These are phyloP conservation scores for Pichia cabralensis DNA, from an alignment of 805 yeast genomes.

Conservation along the genomic window DNA sequence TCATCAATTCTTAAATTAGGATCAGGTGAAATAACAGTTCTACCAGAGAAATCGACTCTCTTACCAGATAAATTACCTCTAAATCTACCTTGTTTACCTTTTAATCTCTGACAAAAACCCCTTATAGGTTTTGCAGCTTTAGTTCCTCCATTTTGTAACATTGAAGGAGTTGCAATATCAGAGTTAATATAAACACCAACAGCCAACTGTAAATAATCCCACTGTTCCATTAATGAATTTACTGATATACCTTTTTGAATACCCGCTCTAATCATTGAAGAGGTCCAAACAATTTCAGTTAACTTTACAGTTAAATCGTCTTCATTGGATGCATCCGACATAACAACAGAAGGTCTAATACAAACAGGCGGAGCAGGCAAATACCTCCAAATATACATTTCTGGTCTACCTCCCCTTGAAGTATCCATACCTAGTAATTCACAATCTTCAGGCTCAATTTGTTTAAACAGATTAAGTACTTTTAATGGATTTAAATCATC, in stretches of 20 bases:
- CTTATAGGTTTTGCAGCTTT: constrained; percentile 71
- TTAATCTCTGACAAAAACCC: constrained; percentile 93
- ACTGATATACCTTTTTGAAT: constrained; percentile 90
- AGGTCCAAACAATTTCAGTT: constrained; percentile 94
- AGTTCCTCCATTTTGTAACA: constrained; percentile 49
- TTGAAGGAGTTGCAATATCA: constrained; percentile 78
- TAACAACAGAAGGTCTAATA: constrained; percentile 91
- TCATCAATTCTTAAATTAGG: constrained; percentile 92
- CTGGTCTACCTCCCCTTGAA: constrained; percentile 84
- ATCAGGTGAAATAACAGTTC: constrained; percentile 98
- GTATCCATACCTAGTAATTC: constrained; percentile 89
- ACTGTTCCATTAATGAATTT: constrained; percentile 92
- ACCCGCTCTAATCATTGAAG: constrained; percentile 90
- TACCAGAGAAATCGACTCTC: constrained; percentile 95
- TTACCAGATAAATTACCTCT: constrained; percentile 97
- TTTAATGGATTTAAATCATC: constrained; percentile 93
- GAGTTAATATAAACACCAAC: constrained; percentile 97
- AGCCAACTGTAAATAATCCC: constrained; percentile 94
- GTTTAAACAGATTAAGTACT: constrained; percentile 79
- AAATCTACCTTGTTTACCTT: constrained; percentile 98
- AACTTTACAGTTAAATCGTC: constrained; percentile 94
- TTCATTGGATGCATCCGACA: constrained; percentile 88
- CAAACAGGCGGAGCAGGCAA: constrained; percentile 99
- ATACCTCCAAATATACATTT: constrained; percentile 93
- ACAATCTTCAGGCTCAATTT: constrained; percentile 77